Percentiles rank a stretch among this genome's conserved stretches.
Conservation (phyloP, 805 yeast genomes). For the Saccharomycopsis javanensis region DNA sequence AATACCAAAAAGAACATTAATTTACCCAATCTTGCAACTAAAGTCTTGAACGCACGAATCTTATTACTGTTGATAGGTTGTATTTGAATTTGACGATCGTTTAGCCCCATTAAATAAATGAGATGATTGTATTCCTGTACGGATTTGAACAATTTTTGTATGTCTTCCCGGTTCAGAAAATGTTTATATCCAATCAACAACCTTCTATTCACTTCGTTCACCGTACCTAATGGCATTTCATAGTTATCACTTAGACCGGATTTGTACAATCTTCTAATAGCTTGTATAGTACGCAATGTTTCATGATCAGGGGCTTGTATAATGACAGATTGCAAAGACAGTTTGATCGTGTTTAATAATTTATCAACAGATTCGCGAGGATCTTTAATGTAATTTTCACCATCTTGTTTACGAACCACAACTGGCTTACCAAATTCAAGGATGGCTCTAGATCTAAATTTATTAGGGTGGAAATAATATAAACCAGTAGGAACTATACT, state of each 20-base stretch:
- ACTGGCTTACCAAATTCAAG: conserved; percentile 90
- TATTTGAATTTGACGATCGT: conserved; percentile 43
- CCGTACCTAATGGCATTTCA: conserved; percentile 62
- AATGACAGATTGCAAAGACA: conserved; percentile 74
- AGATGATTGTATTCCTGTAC: conserved; percentile 62
- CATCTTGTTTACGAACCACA: conserved; percentile 50
- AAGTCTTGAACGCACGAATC: conserved; percentile 24
- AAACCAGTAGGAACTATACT: conserved; percentile 94
- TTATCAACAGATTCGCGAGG: conserved; percentile 65
- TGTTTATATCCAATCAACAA: conserved; percentile 73
- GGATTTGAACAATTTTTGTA: conserved; percentile 48
- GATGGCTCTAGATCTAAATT: conserved; percentile 90
- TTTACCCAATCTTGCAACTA: conserved; percentile 48
- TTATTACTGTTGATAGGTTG: conserved; percentile 5
- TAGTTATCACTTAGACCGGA: conserved; percentile 49
- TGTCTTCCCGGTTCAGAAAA: conserved; percentile 58
- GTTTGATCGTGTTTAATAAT: conserved; percentile 57
- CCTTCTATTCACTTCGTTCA: conserved; percentile 86
- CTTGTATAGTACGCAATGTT: conserved; percentile 80
- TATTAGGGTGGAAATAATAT: conserved; percentile 95
- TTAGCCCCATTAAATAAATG: conserved; percentile 51
- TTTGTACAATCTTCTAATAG: conserved; percentile 81
- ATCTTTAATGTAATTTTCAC: conserved; percentile 53
- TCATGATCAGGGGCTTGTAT: conserved; percentile 86
- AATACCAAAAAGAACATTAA: conserved; percentile 47